Base-by-base conservation (phyloP, 164 flowering plant genomes). In the Vitis cinerea region DNA sequence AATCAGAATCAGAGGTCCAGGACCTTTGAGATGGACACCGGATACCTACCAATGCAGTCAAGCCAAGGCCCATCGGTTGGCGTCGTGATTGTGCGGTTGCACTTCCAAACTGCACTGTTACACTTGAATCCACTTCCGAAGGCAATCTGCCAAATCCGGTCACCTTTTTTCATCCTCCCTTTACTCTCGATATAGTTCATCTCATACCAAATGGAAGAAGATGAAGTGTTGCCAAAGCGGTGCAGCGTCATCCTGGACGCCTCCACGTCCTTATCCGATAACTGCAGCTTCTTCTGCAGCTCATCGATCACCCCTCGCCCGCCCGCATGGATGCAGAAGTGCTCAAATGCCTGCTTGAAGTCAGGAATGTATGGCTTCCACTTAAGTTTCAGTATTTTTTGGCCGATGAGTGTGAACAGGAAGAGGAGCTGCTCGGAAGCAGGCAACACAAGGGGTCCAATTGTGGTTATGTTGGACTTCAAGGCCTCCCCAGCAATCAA, bases 21-120 rank as follows among this genome's bases (percentile, higher is more conserved):
- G 11, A 80, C 69, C 16, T 86, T 84, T 2, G 89, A 84, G 62
- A 86, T 82, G 68, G 75, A 75, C 13, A 83, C 85, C 3, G 89
- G 87, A 59, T 86, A 86, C 69, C 68, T 79, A 68, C 79, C 64
- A 47, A 86, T 81, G 77, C 87, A 81, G 10, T 82, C 86, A 0
- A 60, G 11, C 90, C 90, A 86, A 1, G 90, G 86, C 12, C 81
- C 81, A 31, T 74, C 77, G 14, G n/a, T 50, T 27, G 72, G 72
- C 9, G 75, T 27, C 65, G 67, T 64, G 16, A 74, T 59, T 10
- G 63, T 71, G 5, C 67, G 37, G 37, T 62, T 70, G 51, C 77
- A 78, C 48, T 61, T 61, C 63, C 63, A 61, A 8, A 61, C 63
- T 9, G 63, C 63, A 31, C 50, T 61, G 48, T 61, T 61, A 12